Base-by-base conservation (phyloP, 2,329 filamentous ascomycete genomes). In the Colletotrichum sojae region DNA sequence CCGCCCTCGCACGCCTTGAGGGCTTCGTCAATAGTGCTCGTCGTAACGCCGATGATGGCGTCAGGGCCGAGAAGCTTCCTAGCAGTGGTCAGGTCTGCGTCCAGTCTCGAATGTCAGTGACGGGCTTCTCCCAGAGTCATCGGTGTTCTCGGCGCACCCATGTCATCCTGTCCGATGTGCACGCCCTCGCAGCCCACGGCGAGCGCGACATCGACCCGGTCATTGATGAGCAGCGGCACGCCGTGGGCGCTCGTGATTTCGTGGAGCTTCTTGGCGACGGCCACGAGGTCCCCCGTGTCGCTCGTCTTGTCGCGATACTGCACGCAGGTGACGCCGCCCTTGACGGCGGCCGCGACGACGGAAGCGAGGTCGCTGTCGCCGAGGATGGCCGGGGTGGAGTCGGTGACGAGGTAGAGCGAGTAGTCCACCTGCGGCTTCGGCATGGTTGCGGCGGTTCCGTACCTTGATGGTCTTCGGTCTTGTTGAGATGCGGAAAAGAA, bases 161-260 rank as follows among this genome's bases (percentile, higher is more conserved):
- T 91, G 79, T 98, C 95, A 86, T 98, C 95, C 83, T 98, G 95
- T 6, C 96, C 96, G 57, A 98, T 88, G 79, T 98, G 96, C 9
- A 97, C 94, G 53, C 96, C 96, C 82, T 98, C 95, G 66, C 93
- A 96, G 13, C 90, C 93, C 51, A 95, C 88, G 15, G 94, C 94
- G 18, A 94, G 86, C 9, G 94, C 95, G 27, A 98, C 93, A 78
- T 97, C 95, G 6, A 98, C 88, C 13, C 95, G 90, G 78, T 98
- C 96, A 78, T 98, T 98, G 83, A 98, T 94, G 63, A 98, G 84
- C 66, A 98, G 86, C 36, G 95, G 95, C 3, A 97, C 89, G 16
- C 85, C 84, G 76, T 92, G 85, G 54, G 84, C 83, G 72, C 84
- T 84, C 20, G 94, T 95, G 71, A 96, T 83, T 45, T 83, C 79